phyloP scores from a whole-genome alignment of 2,329 filamentous ascomycete species.

The Penicillium brevicompactum region DNA sequence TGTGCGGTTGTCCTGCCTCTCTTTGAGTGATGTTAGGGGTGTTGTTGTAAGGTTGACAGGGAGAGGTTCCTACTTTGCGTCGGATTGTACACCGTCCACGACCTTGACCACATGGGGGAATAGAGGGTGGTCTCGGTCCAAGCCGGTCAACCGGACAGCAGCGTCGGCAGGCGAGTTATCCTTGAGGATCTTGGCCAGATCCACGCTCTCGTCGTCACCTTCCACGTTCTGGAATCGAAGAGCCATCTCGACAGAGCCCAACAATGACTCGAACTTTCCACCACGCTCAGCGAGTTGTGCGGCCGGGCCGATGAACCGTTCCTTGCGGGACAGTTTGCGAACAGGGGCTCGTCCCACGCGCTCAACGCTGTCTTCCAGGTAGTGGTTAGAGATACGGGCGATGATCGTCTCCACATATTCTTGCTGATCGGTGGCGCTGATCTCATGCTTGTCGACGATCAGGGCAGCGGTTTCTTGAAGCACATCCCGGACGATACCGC shows the following conservation, averaged over 20 bases:
- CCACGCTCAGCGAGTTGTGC: conserved; percentile 83
- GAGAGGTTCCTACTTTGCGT: conserved; percentile 37
- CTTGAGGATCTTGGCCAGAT: conserved; percentile 84
- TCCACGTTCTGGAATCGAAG: conserved; percentile 95
- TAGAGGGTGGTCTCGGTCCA: conserved; percentile 75
- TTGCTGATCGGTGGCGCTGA: conserved; percentile 72
- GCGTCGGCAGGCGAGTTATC: conserved; percentile 72
- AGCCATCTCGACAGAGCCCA: conserved; percentile 85
- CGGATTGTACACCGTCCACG: conserved; percentile 77
- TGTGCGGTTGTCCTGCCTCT: conserved; percentile 31
- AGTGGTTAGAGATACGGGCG: conserved; percentile 87
- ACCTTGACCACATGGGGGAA: conserved; percentile 74
- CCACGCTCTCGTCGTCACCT: conserved; percentile 83
- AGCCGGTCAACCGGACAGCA: conserved; percentile 77
- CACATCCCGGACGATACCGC: conserved; percentile 75
- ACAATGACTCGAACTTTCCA: conserved; percentile 70
- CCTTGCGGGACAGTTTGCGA: conserved; percentile 90
- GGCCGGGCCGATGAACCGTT: conserved; percentile 93
- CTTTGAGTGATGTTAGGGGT: conserved; percentile 21
- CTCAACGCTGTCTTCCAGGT: conserved; percentile 88
- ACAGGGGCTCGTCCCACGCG: conserved; percentile 93
- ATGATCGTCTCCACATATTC: conserved; percentile 93
- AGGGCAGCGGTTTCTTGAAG: conserved; percentile 83
- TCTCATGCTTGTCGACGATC: conserved; percentile 84
- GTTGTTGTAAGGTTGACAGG: neutral